Evolutionary conservation across 192 early-diverging fungal species (phyloP).

Genomic region (Phlyctochytrium bullatum): DNA sequence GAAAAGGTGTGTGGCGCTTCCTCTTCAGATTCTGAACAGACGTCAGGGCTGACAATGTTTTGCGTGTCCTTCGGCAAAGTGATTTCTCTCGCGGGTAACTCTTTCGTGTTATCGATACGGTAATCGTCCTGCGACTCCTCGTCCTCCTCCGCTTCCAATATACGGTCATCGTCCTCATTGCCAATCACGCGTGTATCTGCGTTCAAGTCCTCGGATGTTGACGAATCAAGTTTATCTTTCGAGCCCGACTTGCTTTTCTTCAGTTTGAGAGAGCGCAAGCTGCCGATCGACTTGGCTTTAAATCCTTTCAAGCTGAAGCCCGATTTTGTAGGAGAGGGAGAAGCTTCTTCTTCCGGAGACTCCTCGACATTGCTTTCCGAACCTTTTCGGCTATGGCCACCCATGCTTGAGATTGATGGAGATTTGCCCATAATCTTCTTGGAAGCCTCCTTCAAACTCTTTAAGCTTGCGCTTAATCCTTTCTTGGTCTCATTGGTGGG

Average conservation of each 20-base stretch:
- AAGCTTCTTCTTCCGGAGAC: neutral
- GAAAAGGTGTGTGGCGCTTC: no score
- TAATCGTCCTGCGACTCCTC: neutral
- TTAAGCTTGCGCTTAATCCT: neutral
- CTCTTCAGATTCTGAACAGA: no score
- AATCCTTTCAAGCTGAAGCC: neutral
- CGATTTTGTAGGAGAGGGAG: neutral
- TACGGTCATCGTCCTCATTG: neutral
- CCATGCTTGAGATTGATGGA: neutral
- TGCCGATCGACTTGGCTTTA: neutral
- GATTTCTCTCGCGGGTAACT: slow-evolving; percentile 4
- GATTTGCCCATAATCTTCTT: neutral
- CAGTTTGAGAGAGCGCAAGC: neutral
- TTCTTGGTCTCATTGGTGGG: neutral
- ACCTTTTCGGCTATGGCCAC: neutral
- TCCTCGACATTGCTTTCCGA: neutral
- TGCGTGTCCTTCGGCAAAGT: no score
- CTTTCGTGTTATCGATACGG: no score
- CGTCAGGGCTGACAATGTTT: no score
- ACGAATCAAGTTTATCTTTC: no score
- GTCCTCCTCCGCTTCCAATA: neutral
- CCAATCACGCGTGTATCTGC: no score
- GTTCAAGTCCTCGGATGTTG: no score
- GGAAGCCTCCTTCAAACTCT: neutral
- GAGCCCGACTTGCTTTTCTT: slow-evolving; percentile 2